phyloP scores from a whole-genome alignment of 192 early-diverging fungal genomes.

The Umbelopsis vinacea region DNA sequence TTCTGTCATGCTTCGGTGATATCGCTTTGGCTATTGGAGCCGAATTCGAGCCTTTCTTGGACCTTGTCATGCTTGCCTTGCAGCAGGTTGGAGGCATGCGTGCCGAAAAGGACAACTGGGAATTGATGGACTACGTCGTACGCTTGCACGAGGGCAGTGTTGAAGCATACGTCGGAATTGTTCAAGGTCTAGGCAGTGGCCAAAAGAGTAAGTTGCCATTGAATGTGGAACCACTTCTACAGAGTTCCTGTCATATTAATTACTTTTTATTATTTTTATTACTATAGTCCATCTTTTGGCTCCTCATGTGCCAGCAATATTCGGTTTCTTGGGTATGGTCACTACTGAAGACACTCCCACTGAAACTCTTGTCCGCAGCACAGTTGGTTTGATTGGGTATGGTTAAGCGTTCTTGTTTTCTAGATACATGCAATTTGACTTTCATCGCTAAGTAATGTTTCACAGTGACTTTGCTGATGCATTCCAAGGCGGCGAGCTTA shows the following conservation, averaged over 20 bases:
- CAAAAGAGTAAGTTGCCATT: constrained; percentile 60
- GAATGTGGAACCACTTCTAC: background rate
- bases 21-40: constrained; percentile 95
- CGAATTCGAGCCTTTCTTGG: constrained; percentile 80
- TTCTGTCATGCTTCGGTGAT: constrained; percentile 96
- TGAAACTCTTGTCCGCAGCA: constrained; percentile 69
- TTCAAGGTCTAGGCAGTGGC: constrained; percentile 86
- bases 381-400: constrained; percentile 78
- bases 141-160: constrained; percentile 86
- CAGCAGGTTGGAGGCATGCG: constrained; percentile 77
- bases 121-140: constrained; percentile 88
- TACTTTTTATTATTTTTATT: constrained; percentile 21
- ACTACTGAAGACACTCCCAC: constrained; percentile 64
- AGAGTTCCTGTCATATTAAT: constrained; percentile 11
- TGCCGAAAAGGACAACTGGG: constrained; percentile 64
- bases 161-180: constrained; percentile 96
- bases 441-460: constrained; percentile 13
- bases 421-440: constrained; percentile 3
- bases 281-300: constrained; percentile 63
- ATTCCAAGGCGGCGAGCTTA: constrained; percentile 77
- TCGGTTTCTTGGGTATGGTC: constrained; percentile 77
- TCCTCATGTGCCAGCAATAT: constrained; percentile 70
- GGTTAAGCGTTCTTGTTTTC: background rate
- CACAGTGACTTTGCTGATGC: constrained; percentile 90
- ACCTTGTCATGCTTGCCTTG: constrained; percentile 87